Conservation (phyloP, 2,329 filamentous ascomycete species). For the Penicillium paneum region DNA sequence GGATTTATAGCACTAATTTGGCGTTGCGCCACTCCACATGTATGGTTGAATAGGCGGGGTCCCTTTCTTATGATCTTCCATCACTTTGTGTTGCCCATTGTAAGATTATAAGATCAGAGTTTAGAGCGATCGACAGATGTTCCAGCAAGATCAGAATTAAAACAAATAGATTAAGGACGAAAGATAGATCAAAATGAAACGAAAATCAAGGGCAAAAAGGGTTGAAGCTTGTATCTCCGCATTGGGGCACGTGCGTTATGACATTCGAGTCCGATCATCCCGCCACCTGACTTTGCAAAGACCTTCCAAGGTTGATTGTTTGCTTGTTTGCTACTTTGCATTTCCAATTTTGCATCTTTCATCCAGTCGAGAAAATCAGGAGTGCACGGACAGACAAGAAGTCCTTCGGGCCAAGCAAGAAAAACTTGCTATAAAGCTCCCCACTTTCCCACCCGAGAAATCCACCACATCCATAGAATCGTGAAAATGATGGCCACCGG, state of each 20-base stretch:
- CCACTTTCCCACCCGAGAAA: conserved; percentile 10
- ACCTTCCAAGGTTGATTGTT: not conserved
- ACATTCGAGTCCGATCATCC: conserved; percentile 7
- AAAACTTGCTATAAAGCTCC: conserved; percentile 13
- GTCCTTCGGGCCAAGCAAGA: conserved; percentile 8
- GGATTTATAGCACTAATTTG: not conserved
- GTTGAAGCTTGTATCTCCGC: conserved; percentile 5
- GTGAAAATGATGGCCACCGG: conserved; percentile 23
- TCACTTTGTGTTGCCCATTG: not conserved
- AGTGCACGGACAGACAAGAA: conserved; percentile 9
- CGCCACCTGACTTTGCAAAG: conserved; percentile 1
- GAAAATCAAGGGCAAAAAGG: not conserved
- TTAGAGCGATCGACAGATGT: too few species aligned
- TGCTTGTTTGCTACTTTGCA: not conserved
- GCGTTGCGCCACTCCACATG: not conserved
- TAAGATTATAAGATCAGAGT: not conserved
- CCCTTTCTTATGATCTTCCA: not conserved
- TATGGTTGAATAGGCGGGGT: not conserved
- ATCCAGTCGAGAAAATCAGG: not conserved
- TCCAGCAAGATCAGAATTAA: too few species aligned
- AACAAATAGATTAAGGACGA: not conserved
- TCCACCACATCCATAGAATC: conserved; percentile 14
- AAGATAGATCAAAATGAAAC: not conserved
- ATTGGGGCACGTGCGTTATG: conserved; percentile 9
- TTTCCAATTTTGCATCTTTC: not conserved